These are phyloP conservation scores for Corylus avellana DNA, from an alignment of 306 rosid genomes.

Conservation along the genomic window DNA sequence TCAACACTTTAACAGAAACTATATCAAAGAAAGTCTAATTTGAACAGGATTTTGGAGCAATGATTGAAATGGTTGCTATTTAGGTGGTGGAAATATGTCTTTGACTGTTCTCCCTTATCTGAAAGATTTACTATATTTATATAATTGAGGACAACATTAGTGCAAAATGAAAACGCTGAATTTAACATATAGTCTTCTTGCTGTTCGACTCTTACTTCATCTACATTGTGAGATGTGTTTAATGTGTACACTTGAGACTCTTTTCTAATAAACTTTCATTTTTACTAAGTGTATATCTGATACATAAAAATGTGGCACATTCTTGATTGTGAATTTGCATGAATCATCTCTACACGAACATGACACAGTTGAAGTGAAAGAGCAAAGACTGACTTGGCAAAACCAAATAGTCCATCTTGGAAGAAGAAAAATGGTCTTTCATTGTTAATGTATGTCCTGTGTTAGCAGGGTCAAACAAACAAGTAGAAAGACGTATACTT, in stretches of 20 bases:
- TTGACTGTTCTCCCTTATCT: constrained; percentile 1
- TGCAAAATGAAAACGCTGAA: background rate
- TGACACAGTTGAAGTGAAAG: background rate
- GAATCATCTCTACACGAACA: background rate
- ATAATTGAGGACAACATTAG: constrained; percentile 7
- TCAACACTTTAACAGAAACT: too few species aligned
- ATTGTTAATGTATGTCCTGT: background rate
- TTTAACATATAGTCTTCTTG: background rate
- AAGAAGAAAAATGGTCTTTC: background rate
- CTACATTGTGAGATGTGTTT: background rate
- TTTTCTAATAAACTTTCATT: background rate
- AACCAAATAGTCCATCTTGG: background rate
- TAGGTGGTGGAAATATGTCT: background rate
- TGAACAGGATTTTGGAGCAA: background rate
- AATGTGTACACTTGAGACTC: background rate
- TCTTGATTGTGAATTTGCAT: background rate
- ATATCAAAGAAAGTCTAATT: background rate
- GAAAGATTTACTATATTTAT: background rate
- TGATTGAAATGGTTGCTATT: background rate
- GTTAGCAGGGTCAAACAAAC: background rate
- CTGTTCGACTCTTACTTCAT: constrained; percentile 3
- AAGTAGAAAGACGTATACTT: background rate
- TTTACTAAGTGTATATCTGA: background rate
- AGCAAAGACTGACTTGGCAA: background rate
- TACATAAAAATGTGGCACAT: background rate